phyloP scores from a whole-genome alignment of 768 basidiomycete genomes.

The Xerocomellus intermedius region DNA sequence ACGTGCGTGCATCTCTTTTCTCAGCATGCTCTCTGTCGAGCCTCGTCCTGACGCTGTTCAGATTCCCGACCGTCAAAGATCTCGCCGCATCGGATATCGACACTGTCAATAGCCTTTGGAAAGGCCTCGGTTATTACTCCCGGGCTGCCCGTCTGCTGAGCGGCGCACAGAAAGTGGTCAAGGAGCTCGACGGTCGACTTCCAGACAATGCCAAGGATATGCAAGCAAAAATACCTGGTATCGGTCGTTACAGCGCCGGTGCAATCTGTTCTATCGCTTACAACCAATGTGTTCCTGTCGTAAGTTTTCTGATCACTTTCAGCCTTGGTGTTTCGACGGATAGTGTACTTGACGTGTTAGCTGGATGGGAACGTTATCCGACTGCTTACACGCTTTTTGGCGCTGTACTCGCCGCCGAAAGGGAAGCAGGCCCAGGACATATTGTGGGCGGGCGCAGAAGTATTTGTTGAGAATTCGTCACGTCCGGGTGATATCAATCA shows the following conservation, averaged over 20 bases:
- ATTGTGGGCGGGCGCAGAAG: conserved; percentile 77
- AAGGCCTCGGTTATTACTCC: conserved; percentile 89
- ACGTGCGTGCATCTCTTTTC: conserved; percentile 21
- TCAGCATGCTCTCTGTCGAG: neutral
- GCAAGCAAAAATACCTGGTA: conserved; percentile 81
- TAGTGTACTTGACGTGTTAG: conserved; percentile 36
- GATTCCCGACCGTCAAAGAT: conserved; percentile 79
- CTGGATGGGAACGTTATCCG: conserved; percentile 90
- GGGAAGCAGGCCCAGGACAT: conserved; percentile 73
- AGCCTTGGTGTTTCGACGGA: neutral
- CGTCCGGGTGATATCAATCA: conserved; percentile 86
- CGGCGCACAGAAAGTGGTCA: conserved; percentile 79
- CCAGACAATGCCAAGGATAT: conserved; percentile 80
- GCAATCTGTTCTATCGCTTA: conserved; percentile 87
- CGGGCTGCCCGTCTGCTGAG: conserved; percentile 77
- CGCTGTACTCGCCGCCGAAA: conserved; percentile 80
- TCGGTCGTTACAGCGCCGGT: conserved; percentile 88
- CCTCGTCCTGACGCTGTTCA: conserved; percentile 25
- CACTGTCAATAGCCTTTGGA: conserved; percentile 87
- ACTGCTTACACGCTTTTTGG: conserved; percentile 79
- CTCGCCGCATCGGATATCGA: conserved; percentile 75
- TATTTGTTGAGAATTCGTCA: conserved; percentile 56
- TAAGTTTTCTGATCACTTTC: conserved; percentile 39
- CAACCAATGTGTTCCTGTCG: conserved; percentile 78
- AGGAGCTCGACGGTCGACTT: conserved; percentile 63